Base-by-base conservation (phyloP, 1,284 basidiomycete genomes). In the Flammula alnicola region DNA sequence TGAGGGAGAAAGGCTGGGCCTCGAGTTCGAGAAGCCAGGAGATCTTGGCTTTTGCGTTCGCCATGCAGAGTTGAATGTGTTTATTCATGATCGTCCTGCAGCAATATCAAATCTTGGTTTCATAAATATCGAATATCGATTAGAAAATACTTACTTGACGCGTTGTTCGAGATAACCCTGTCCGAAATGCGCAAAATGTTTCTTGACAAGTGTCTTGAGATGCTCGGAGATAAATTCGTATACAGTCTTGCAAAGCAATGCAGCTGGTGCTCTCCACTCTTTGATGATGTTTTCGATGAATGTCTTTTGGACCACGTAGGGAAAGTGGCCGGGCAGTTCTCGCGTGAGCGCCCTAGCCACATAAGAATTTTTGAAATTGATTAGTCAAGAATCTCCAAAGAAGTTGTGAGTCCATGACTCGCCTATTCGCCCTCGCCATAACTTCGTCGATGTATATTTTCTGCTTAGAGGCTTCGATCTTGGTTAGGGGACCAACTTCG, bases 281-380 rank as follows among this genome's bases (percentile, higher is more conserved):
- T 64, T 41, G 4, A 76, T 74, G 14, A 80, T 63, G 1, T 63
- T 49, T 2, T 61, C 47, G 33, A 91, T 84, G 40, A 78, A 80
- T 0, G 63, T 52, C 4, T 73, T 59, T 22, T 80, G 80, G 0
- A 87, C 83, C 0, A 78, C 70, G 55, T 84, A 89, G 0, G 86
- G 86, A 51, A 76, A 80, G 52, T 79, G 78, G n/a, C 78, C 81
- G 0, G 87, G 86, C 0, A 90, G 72, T 59, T 90, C 85, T 4
- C 86, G 80, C 0, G 84, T 84, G 0, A 79, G 75, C 0, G 84
- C 78, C 10, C 88, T 90, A 46, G 5, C 37, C 2, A 16, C 12
- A 41, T 1, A 20, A n/a, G 17, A 22, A 49, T 31, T 16, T 37
- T 7, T n/a, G 31, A 36, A 33, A 23, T 10, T 5, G 5, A 43